Conservation (phyloP, 2,329 filamentous ascomycete genomes). For the Venturia aucupariae region DNA sequence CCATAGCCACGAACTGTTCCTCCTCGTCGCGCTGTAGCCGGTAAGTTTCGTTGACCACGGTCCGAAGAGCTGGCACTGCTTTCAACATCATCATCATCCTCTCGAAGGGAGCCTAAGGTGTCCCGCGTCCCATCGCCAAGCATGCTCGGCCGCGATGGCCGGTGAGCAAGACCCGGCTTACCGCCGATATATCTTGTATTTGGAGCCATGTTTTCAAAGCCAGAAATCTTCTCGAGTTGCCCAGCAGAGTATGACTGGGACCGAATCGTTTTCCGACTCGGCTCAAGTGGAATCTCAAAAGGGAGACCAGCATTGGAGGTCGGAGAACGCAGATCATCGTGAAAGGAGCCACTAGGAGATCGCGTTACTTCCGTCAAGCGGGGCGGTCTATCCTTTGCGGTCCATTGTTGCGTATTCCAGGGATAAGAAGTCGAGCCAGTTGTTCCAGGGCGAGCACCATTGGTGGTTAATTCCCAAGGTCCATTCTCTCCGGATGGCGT, state of each 20-base stretch:
- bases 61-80: constrained; percentile 45
- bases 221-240: constrained; percentile 54
- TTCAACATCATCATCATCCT: constrained; percentile 60
- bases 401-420: constrained; percentile 29
- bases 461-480: constrained; percentile 32
- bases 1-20: neutral
- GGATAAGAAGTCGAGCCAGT: constrained; percentile 34
- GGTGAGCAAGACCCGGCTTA: constrained; percentile 15
- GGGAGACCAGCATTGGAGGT: constrained; percentile 36
- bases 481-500: constrained; percentile 63
- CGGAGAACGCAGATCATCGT: constrained; percentile 23
- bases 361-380: constrained; percentile 13
- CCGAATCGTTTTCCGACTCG: constrained; percentile 84
- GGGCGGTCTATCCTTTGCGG: constrained; percentile 18
- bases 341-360: constrained; percentile 8
- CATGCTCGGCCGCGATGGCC: constrained; percentile 22
- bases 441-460: constrained; percentile 28
- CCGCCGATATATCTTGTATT: constrained; percentile 39
- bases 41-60: constrained; percentile 34
- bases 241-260: constrained; percentile 97
- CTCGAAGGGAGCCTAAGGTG: constrained; percentile 45
- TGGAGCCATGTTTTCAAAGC: neutral
- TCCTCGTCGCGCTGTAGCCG: constrained; percentile 11
- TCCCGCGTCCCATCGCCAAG: constrained; percentile 22
- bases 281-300: constrained; percentile 79